Evolutionary conservation across 2,329 filamentous ascomycete species (phyloP), one percentile per base, ranked within the genome.

Genomic region (Paraphaeosphaeria minitans): DNA sequence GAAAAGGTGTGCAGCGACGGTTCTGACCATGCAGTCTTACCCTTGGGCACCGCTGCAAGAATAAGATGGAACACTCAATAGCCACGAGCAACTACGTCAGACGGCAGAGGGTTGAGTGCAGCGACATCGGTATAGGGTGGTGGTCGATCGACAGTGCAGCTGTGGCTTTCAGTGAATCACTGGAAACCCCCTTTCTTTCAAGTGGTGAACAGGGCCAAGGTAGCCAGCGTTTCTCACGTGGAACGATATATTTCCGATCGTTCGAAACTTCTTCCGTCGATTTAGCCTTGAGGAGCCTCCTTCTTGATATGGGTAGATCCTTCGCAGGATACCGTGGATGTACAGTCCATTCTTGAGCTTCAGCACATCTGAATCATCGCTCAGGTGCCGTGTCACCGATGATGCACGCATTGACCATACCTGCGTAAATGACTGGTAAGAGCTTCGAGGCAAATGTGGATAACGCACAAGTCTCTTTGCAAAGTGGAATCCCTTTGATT

Each of bases 41-140:
- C 8, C n/a, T 59, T 56, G 31, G 57, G 53, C 52, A 49, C 21
- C 24, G 24, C n/a, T 53, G 41, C 47, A 47, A 33, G 31, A 31
- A n/a, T 22, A 58, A 35, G 14, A 53, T 12, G n/a, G 16, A 41
- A 37, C 39, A 49, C 13, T 52, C 27, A 39, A 52, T 19, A 29
- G 47, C 35, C 42, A 46, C 31, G 41, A 33, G 35, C 37, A 31
- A 10, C 16, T 55, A 58, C 52, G 47, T 55, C 37, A 52, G 37
- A 51, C 29, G 3, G 22, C 13, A 57, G 42, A 48, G 22, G 8
- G 29, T 16, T 10, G 29, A 37, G 42, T n/a, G 21, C 14, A 35
- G n/a, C 12, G 29, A n/a, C 13, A 24, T 27, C 29, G 41, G 22
- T 46, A 48, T 49, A 57, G n/a, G 22, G 42, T 53, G 16, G 31